These are phyloP conservation scores for Trametes cingulata DNA, from an alignment of 768 basidiomycete species.

Conservation along the genomic window DNA sequence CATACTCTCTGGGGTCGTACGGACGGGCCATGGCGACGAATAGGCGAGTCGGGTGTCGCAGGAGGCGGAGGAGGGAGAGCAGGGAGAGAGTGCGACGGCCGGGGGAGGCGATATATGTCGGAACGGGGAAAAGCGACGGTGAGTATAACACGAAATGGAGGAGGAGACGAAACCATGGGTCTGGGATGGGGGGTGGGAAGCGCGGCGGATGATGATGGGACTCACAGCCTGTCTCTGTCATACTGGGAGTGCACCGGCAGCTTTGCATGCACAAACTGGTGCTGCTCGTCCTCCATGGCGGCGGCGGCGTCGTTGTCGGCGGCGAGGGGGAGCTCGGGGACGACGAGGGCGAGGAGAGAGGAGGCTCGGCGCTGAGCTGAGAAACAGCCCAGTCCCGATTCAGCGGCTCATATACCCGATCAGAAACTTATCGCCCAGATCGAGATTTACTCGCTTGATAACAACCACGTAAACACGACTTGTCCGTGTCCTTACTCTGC, in stretches of 20 bases:
- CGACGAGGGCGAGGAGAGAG: slow-evolving; percentile 3
- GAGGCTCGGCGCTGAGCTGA: slow-evolving; percentile 4
- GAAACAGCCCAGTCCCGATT: slow-evolving; percentile 8
- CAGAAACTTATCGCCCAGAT: slow-evolving; percentile 10
- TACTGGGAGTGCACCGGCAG: slow-evolving; percentile 27
- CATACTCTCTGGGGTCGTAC: slow-evolving; percentile 65
- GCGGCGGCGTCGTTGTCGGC: slow-evolving; percentile 3
- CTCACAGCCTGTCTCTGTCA: slow-evolving; percentile 43
- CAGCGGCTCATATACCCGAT: slow-evolving; percentile 11
- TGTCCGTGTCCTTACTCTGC: not conserved
- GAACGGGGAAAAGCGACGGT: slow-evolving; percentile 17
- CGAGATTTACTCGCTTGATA: slow-evolving; percentile 6
- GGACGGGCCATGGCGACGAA: slow-evolving; percentile 21
- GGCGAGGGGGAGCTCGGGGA: not conserved
- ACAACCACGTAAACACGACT: not conserved
- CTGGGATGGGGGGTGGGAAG: slow-evolving; percentile 21
- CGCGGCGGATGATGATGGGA: slow-evolving; percentile 16
- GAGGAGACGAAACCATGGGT: slow-evolving; percentile 22
- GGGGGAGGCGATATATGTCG: slow-evolving; percentile 21
- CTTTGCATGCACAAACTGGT: slow-evolving; percentile 29
- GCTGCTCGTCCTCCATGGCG: slow-evolving; percentile 27
- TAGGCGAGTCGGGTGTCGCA: slow-evolving; percentile 2
- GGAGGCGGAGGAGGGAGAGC: slow-evolving; percentile 10
- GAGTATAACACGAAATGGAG: slow-evolving; percentile 12
- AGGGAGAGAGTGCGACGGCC: slow-evolving; percentile 20